phyloP scores from a whole-genome alignment of 371 early-diverging fungal genomes.

The Apophysomyces variabilis region DNA sequence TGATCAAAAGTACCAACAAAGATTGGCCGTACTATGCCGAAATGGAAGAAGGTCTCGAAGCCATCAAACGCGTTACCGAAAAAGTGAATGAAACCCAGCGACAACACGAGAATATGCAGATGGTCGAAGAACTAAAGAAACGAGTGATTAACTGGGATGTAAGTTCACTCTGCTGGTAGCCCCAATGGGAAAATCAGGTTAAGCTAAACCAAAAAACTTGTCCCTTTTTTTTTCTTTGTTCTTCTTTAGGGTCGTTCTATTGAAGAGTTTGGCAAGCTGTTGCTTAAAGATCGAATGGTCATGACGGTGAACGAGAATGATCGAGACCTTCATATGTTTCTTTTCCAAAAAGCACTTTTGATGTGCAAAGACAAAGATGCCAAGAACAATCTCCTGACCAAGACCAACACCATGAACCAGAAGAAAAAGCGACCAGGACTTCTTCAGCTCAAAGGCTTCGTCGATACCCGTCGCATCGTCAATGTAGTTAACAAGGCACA shows the following conservation, averaged over 20 bases:
- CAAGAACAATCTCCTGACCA: conserved; percentile 50
- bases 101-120: conserved; percentile 82
- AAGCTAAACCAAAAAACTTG: background rate
- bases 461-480: conserved; percentile 24
- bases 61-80: conserved; percentile 88
- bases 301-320: conserved; percentile 78
- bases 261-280: conserved; percentile 79
- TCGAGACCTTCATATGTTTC: conserved; percentile 78
- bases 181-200: background rate
- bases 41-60: conserved; percentile 74
- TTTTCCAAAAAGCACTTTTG: conserved; percentile 89
- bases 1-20: conserved; percentile 78
- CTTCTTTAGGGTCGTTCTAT: conserved; percentile 24
- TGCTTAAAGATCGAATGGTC: conserved; percentile 81
- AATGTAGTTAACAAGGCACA: conserved; percentile 28
- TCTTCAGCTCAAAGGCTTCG: conserved; percentile 76
- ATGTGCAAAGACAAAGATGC: conserved; percentile 78
- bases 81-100: conserved; percentile 92
- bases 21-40: conserved; percentile 77
- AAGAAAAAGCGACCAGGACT: conserved; percentile 56
- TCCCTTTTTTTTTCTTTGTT: background rate
- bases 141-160: conserved; percentile 43
- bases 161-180: conserved; percentile 5
- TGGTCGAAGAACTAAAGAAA: conserved; percentile 78
- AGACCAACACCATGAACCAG: conserved; percentile 47